phyloP scores from a whole-genome alignment of 768 basidiomycete species.

The Mycena metata region DNA sequence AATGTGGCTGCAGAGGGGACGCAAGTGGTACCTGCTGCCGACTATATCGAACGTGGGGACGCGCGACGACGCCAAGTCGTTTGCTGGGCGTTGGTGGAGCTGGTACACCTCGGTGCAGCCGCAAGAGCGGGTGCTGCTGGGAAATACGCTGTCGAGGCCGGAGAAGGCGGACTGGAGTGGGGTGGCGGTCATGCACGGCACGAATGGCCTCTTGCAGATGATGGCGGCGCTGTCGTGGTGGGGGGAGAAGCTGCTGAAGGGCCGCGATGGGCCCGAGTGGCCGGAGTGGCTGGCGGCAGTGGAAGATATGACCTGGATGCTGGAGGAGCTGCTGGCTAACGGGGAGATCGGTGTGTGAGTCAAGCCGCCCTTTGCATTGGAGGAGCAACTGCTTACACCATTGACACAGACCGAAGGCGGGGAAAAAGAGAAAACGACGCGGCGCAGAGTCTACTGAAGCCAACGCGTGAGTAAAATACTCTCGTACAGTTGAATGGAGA shows the following conservation, averaged over 20 bases:
- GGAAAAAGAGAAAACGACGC: no score
- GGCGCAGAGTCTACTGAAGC: no score
- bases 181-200: background rate
- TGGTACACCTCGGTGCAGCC: conserved; percentile 13
- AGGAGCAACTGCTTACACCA: no score
- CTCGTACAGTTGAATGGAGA: no score
- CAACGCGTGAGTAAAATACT: no score
- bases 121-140: background rate
- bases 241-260: background rate
- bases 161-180: conserved; percentile 2
- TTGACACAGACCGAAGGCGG: no score
- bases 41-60: background rate
- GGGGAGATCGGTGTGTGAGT: background rate
- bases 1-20: background rate
- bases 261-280: background rate
- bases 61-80: background rate
- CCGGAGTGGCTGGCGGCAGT: background rate
- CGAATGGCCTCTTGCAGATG: conserved; percentile 1
- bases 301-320: background rate
- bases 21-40: background rate
- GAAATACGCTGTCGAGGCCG: background rate
- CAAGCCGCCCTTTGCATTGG: background rate
- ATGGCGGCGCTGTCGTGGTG: conserved; percentile 19
- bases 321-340: background rate
- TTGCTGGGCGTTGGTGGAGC: background rate